Evolutionary conservation across 2,329 filamentous ascomycete genomes (phyloP).

Genomic region (Fusarium multiceps): DNA sequence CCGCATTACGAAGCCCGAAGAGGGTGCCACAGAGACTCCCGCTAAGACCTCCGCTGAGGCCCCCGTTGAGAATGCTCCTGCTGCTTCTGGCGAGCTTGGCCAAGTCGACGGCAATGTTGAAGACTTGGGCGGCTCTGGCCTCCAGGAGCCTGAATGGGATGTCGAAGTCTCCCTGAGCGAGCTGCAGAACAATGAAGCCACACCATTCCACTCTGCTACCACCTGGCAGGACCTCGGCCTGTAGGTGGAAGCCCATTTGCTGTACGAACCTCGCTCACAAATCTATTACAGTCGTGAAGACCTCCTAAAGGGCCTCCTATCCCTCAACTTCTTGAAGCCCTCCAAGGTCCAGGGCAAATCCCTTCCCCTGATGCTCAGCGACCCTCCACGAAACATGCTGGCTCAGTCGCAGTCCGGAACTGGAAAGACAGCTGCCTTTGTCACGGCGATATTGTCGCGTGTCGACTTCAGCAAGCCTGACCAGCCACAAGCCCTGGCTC

Average conservation of each 20-base stretch:
- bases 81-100: conserved; percentile 45
- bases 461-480: conserved; percentile 77
- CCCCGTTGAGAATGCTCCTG: conserved; percentile 31
- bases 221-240: conserved; percentile 88
- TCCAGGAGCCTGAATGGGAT: conserved; percentile 81
- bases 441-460: conserved; percentile 89
- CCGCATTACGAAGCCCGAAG: conserved; percentile 61
- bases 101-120: conserved; percentile 54
- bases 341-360: conserved; percentile 98
- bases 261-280: conserved; percentile 8
- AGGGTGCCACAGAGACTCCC: conserved; percentile 37
- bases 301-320: conserved; percentile 80
- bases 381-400: conserved; percentile 94
- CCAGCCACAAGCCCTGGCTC: conserved; percentile 84
- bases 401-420: conserved; percentile 99
- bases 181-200: conserved; percentile 85
- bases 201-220: conserved; percentile 86
- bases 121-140: conserved; percentile 60
- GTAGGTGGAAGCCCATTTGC: conserved; percentile 57
- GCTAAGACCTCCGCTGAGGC: background rate
- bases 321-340: conserved; percentile 91
- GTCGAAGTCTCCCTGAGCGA: conserved; percentile 94
- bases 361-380: conserved; percentile 84
- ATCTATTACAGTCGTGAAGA: conserved; percentile 52
- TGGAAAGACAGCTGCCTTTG: conserved; percentile 97